phyloP scores from a whole-genome alignment of 495 filamentous ascomycete species.

The Halenospora varia region DNA sequence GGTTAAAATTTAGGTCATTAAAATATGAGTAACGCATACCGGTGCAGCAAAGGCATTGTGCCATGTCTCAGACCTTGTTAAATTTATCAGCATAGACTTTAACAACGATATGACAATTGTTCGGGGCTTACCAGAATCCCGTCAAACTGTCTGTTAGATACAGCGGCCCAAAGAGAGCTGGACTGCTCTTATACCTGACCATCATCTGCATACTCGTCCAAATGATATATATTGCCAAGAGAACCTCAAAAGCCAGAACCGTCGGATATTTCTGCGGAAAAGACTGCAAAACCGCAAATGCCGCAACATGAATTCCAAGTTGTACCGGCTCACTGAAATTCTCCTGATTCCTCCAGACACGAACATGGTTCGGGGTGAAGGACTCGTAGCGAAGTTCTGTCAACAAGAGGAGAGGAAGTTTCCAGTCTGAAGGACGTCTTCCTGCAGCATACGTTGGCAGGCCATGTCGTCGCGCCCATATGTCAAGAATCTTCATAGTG shows the following conservation, averaged over 20 bases:
- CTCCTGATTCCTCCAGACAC: slow-evolving; percentile 19
- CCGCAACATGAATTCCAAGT: slow-evolving; percentile 24
- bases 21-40: too few species aligned
- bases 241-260: slow-evolving; percentile 30
- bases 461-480: slow-evolving; percentile 26
- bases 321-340: slow-evolving; percentile 34
- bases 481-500: slow-evolving; percentile 34
- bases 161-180: slow-evolving; percentile 33
- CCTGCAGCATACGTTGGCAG: slow-evolving; percentile 26
- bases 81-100: slow-evolving; percentile 4
- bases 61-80: slow-evolving; percentile 32
- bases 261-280: slow-evolving; percentile 27
- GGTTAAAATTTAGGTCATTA: too few species aligned
- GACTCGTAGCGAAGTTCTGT: slow-evolving; percentile 36
- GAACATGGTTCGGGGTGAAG: slow-evolving; percentile 35
- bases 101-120: background rate
- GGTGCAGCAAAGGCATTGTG: slow-evolving; percentile 36
- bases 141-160: slow-evolving; percentile 31
- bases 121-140: slow-evolving; percentile 28
- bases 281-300: slow-evolving; percentile 28
- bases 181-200: slow-evolving; percentile 31
- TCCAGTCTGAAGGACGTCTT: slow-evolving; percentile 22
- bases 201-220: slow-evolving; percentile 33
- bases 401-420: slow-evolving; percentile 26
- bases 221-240: slow-evolving; percentile 33